Base-by-base conservation (phyloP, 2,329 filamentous ascomycete genomes). In the Thielaviopsis ethacetica region DNA sequence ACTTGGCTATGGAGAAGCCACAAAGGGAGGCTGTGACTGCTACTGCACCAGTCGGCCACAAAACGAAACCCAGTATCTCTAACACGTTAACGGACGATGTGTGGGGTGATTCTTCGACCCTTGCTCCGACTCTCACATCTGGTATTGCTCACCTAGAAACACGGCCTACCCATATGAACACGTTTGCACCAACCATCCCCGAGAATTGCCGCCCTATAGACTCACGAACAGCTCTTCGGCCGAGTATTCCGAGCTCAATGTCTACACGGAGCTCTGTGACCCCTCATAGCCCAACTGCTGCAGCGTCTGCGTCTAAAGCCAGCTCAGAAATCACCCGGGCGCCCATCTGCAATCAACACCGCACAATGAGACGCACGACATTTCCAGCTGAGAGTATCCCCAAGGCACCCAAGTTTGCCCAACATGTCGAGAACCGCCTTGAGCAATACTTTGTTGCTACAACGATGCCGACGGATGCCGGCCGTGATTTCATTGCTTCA, bases 401-500 rank as follows among this genome's bases (percentile, higher is more conserved):
- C 2, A 72, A 74, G 38, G 71, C 72, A 1, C 76, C 74, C 9
- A 70, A 66, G 34, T 73, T 81, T 56, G 72, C 77, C 5, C 66
- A 70, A 15, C 77, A 79, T 58, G 71, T 79, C 7, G 71, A 78
- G 60, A 69, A 67, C 21, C 73, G 77, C 1, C 69, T 81, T 1
- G 77, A 81, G 58, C 73, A 76, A 26, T 81, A 79, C 61, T 81
- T 77, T 62, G 71, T 73, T 26, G 68, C 68, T 6, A 71, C 78
- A 27, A 70, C 75, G 1, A 66, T 73, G 1, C 78, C 78, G 1
- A 77, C 71, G 50, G 71, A 77, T 53, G 74, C 72, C 0, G 73
- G 78, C 49, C 74, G 74, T 41, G 76, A 77, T 49, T 76, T 79
- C 64, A 69, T 80, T 50, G 77, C 78, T 10, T 80, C 78, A 0